phyloP scores from a whole-genome alignment of 306 rosid species.

The Adenanthera pavonina region DNA sequence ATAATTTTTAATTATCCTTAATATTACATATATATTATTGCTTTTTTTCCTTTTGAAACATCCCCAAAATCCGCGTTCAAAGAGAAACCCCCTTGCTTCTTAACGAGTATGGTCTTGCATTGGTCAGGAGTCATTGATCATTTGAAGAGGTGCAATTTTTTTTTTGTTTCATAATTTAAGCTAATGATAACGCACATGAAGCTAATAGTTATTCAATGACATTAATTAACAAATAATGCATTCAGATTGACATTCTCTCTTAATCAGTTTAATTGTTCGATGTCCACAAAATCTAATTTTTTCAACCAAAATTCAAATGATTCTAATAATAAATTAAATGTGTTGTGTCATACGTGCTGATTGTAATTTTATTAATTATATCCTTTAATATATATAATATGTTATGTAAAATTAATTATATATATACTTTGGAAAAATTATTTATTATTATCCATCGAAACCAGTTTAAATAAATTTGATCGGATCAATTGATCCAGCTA shows the following conservation, averaged over 20 bases:
- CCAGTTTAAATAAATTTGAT: not conserved
- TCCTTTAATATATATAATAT: no score
- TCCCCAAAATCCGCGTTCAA: conserved; percentile 31
- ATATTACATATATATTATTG: not conserved
- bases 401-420: not conserved
- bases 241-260: not conserved
- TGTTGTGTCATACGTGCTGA: not conserved
- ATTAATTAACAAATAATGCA: not conserved
- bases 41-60: not conserved
- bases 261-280: not conserved
- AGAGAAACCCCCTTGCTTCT: not conserved
- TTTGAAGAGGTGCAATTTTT: not conserved
- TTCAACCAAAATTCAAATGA: not conserved
- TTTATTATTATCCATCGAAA: not conserved
- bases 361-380: no score
- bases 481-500: not conserved
- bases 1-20: not conserved
- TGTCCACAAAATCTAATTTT: not conserved
- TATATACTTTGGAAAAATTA: not conserved
- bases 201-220: not conserved
- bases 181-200: not conserved
- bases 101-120: conserved; percentile 12
- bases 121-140: not conserved
- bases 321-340: not conserved
- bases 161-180: not conserved